Base-by-base conservation (phyloP, 1,139 yeast species). In the Saccharomyces hybrid region DNA sequence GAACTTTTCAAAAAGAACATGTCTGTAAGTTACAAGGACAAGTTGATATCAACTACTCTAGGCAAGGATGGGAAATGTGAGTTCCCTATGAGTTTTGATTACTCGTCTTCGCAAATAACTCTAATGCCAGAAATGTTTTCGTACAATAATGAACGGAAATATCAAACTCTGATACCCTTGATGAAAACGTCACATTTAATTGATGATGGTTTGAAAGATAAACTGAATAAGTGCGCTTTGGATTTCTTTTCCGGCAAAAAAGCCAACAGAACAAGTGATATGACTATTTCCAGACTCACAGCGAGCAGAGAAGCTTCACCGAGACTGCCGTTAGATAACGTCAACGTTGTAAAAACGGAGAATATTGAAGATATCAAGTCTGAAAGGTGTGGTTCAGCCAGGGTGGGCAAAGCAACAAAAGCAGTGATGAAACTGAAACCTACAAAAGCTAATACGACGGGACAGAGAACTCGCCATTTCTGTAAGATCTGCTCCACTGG, bases 141-240 rank as follows among this genome's bases (percentile, higher is more conserved):
- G 13, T 38, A 9, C 5, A 38, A 11, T n/a, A 38, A 38, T 20
- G 44, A 38, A 20, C 25, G 44, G n/a, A 38, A 38, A 16, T 38
- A 38, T n/a, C 44, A 38, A 38, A 38, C 44, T 6, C 44, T 38
- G 44, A 38, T 38, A 38, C 44, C 44, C 25, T 20, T 38, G 23
- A 38, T 38, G 44, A 38, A 38, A 38, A 38, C 44, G 2, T 51
- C 60, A 4, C 52, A 52, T 42, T 31, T 50, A 7, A 51, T 62
- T 14, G 65, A 62, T 48, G 54, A 60, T 50, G 62, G 56, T 31
- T 51, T 61, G 27, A 62, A 62, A 42, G 51, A 49, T 11, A 58
- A 55, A 51, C 51, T 62, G 41, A 59, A 62, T 34, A 53, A 38
- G 47, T 47, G 41, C 27, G 52, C 52, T n/a, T 48, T 38, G 3